Evolutionary conservation across 306 rosid genomes (phyloP).

Genomic region (Carpinus viminea): DNA sequence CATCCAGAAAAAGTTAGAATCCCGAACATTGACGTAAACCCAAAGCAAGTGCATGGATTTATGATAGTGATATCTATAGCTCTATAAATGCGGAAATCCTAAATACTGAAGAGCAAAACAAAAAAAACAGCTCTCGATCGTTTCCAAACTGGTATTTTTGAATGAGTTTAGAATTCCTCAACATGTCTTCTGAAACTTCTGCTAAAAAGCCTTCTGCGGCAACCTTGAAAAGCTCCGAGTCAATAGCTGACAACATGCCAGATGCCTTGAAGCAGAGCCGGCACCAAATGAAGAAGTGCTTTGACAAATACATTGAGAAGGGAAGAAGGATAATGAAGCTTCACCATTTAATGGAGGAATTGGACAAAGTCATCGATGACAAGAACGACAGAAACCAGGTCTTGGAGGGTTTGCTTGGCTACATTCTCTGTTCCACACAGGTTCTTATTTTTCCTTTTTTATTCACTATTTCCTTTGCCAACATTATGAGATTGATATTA

Average conservation of each 20-base stretch:
- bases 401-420: constrained; percentile 72
- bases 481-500: background rate
- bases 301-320: constrained; percentile 68
- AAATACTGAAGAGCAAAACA: background rate
- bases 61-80: background rate
- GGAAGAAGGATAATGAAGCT: constrained; percentile 72
- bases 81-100: constrained; percentile 31
- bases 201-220: constrained; percentile 43
- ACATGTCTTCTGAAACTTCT: background rate
- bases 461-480: background rate
- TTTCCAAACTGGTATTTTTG: constrained; percentile 6
- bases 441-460: constrained; percentile 33
- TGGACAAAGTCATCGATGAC: constrained; percentile 66
- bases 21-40: constrained; percentile 22
- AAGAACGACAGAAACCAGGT: constrained; percentile 52
- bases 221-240: constrained; percentile 45
- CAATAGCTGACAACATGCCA: constrained; percentile 62
- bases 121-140: background rate
- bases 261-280: constrained; percentile 79
- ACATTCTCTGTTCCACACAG: constrained; percentile 68
- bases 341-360: constrained; percentile 71
- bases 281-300: constrained; percentile 80
- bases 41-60: constrained; percentile 24
- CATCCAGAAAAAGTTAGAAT: constrained; percentile 19
- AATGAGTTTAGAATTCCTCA: constrained; percentile 9